These are phyloP conservation scores for Stephania cephalantha DNA, from an alignment of 164 flowering plant genomes.

Conservation along the genomic window DNA sequence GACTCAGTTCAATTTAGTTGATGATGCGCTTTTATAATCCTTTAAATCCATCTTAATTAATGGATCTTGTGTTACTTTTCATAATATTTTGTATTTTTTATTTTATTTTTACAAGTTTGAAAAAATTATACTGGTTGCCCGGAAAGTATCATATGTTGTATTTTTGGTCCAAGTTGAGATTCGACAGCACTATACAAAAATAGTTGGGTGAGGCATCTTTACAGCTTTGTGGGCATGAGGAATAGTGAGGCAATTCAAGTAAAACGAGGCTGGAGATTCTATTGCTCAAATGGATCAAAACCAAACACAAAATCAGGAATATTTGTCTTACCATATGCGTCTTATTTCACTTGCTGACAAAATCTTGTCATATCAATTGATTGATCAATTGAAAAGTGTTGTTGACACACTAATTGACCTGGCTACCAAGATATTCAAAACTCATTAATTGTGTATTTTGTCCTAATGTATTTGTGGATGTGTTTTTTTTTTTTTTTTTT, in stretches of 20 bases:
- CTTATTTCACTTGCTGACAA: not conserved
- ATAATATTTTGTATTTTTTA: too few relatives aligned
- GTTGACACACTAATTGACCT: not conserved
- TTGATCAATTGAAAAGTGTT: too few relatives aligned
- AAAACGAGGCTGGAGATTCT: too few relatives aligned
- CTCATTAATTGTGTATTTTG: not conserved
- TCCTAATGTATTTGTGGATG: not conserved
- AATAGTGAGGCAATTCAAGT: too few relatives aligned
- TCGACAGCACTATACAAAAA: not conserved
- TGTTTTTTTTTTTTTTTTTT: too few relatives aligned
- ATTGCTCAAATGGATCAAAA: not conserved
- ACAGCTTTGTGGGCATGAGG: not conserved
- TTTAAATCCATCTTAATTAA: too few relatives aligned
- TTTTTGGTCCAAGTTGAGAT: not conserved
- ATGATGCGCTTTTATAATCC: too few relatives aligned
- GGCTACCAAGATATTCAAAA: not conserved
- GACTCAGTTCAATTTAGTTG: too few relatives aligned
- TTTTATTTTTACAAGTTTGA: too few relatives aligned
- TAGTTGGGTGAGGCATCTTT: not conserved
- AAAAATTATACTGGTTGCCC: too few relatives aligned
- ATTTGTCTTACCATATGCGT: not conserved
- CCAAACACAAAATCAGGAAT: not conserved
- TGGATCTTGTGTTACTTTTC: too few relatives aligned
- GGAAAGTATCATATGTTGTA: not conserved
- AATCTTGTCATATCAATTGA: not conserved